Evolutionary conservation across 257 asterid species (phyloP), one percentile per base, ranked within the genome.

Genomic region (Sherardia arvensis): DNA sequence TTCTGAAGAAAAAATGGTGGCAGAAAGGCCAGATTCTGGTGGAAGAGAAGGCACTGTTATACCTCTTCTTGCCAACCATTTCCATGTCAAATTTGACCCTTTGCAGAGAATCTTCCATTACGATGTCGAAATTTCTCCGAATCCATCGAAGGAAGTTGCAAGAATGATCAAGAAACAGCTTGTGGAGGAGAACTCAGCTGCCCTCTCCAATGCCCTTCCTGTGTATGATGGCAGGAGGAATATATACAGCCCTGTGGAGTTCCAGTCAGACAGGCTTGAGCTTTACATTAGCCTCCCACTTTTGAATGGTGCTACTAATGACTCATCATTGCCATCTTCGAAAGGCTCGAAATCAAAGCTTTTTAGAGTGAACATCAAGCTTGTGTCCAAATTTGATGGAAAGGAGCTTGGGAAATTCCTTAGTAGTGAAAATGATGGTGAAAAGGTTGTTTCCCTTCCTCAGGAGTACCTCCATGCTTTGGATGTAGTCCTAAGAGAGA

Each of bases 381-480:
- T 93, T 25, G 96, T 93, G 10, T 85, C 97, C 1, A 87, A 90
- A 70, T 53, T 93, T 60, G 94, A 90, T 69, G 99, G 94, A 17
- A 76, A 82, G 54, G 83, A 67, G 28, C 56, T 83, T 3, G 76
- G 76, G 27, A 73, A 53, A 56, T 88, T 76, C 67, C 79, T 86
- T 81, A 79, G 65, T 53, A 73, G 74, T 68, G 86, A 69, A 25
- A 76, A 63, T 6, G 85, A 79, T 45, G 85, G 77, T 45, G 88
- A 79, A 59, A 66, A 64, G 29, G 59, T 61, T 43, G 51, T 43
- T 30, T 84, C 89, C 12, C 85, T 92, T 67, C 99, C 99, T 73
- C 99, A 90, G 51, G 99, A 93, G 76, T 93, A 90, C 69, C 81
- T 93, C 54, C 99, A 90, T 69, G 99, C 99, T 49, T 71, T 93